Evolutionary conservation across 495 filamentous ascomycete species (phyloP).

Genomic region (Aspergillus homomorphus): DNA sequence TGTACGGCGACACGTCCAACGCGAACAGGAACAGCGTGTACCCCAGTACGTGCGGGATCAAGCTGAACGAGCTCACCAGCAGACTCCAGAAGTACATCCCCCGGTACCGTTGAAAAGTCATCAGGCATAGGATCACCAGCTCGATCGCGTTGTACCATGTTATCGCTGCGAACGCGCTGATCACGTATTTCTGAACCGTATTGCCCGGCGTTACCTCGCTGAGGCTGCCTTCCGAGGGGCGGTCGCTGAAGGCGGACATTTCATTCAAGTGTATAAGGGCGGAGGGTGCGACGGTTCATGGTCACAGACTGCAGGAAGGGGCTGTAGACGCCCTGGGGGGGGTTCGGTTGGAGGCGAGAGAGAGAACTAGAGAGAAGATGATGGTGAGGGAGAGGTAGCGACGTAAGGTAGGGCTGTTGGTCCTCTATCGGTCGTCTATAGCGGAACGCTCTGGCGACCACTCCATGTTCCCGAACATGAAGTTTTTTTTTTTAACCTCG

Average conservation of each 20-base stretch:
- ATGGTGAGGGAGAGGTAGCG: not conserved
- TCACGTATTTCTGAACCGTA: conserved; percentile 19
- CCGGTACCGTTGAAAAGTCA: conserved; percentile 45
- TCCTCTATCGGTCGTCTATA: not conserved
- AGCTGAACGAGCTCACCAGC: conserved; percentile 38
- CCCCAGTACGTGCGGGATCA: conserved; percentile 44
- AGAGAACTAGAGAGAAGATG: not conserved
- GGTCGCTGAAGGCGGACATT: not conserved
- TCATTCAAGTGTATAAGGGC: not conserved
- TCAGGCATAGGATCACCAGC: conserved; percentile 42
- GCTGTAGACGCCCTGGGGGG: too few relatives aligned
- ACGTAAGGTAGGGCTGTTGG: not conserved
- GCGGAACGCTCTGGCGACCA: not conserved
- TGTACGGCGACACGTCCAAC: conserved; percentile 25
- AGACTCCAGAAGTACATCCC: conserved; percentile 53
- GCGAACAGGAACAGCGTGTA: conserved; percentile 45
- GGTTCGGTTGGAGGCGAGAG: not conserved
- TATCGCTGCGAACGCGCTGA: conserved; percentile 39
- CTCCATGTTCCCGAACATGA: not conserved
- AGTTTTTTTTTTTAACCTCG: too few relatives aligned
- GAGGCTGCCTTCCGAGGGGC: not conserved
- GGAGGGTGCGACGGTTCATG: too few relatives aligned
- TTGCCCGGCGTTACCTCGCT: not conserved
- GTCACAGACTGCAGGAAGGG: too few relatives aligned
- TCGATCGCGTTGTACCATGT: conserved; percentile 50